Conservation (phyloP, 805 yeast species). For the Candida namnaoensis region DNA sequence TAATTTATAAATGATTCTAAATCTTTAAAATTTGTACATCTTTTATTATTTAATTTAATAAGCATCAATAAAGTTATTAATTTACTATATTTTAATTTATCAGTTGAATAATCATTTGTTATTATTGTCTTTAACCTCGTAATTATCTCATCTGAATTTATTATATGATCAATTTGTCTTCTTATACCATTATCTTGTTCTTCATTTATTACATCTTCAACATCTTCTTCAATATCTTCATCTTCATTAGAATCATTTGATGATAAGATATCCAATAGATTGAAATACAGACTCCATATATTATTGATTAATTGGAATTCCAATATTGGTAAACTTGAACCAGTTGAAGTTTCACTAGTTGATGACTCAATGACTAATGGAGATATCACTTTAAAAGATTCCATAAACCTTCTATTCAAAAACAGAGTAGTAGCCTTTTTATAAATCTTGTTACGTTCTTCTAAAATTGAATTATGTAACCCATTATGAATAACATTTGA, state of each 20-base stretch:
- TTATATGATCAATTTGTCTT: conserved; percentile 1
- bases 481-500: neutral
- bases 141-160: conserved; percentile 3
- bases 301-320: conserved; percentile 8
- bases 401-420: conserved; percentile 15
- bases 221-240: neutral
- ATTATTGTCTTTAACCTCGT: no score
- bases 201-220: no score
- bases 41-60: conserved; percentile 14
- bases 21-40: conserved; percentile 3
- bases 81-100: conserved; percentile 10
- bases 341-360: no score
- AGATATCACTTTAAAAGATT: conserved; percentile 5
- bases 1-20: conserved; percentile 1
- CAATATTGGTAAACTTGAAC: conserved; percentile 1
- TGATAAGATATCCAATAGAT: conserved; percentile 15
- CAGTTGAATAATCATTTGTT: neutral
- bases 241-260: conserved; percentile 5
- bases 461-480: neutral
- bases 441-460: conserved; percentile 5
- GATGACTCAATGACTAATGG: conserved; percentile 3
- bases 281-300: conserved; percentile 18
- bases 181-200: neutral
- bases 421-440: conserved; percentile 15
- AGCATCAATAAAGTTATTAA: conserved; percentile 10